phyloP scores from a whole-genome alignment of 345 rosid genomes.

The Carallia pectinifolia region DNA sequence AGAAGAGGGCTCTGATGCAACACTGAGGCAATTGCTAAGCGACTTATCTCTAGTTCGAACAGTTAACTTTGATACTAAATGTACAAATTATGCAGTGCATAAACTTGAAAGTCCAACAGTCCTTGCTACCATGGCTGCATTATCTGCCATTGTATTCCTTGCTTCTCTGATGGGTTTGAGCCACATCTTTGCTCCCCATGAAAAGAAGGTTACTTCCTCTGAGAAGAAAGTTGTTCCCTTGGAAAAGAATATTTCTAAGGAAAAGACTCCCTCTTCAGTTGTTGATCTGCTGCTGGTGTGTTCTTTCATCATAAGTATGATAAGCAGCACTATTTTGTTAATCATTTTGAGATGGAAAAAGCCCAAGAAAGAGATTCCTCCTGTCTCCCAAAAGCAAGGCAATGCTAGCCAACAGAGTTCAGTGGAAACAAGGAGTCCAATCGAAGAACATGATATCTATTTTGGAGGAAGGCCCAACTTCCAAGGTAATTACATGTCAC shows the following conservation, averaged over 20 bases:
- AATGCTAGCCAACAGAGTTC: constrained; percentile 24
- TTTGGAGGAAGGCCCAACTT: constrained; percentile 72
- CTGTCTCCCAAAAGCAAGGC: constrained; percentile 31
- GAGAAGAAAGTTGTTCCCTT: constrained; percentile 26
- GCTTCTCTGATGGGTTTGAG: constrained; percentile 49
- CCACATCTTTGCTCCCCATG: constrained; percentile 44
- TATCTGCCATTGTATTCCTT: constrained; percentile 45
- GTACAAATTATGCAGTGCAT: constrained; percentile 40
- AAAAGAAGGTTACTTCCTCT: constrained; percentile 34
- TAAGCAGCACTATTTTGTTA: constrained; percentile 39
- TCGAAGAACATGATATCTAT: constrained; percentile 56
- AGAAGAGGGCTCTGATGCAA: constrained; percentile 39
- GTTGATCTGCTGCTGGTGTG: constrained; percentile 54
- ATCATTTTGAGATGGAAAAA: constrained; percentile 54
- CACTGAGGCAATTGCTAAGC: constrained; percentile 42
- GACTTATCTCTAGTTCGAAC: constrained; percentile 41
- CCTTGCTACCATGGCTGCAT: constrained; percentile 44
- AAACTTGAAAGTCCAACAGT: constrained; percentile 46
- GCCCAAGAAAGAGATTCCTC: constrained; percentile 38
- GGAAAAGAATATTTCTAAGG: constrained; percentile 31
- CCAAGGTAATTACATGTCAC: constrained; percentile 43
- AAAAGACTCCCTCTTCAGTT: constrained; percentile 63
- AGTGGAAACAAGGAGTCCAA: constrained; percentile 19
- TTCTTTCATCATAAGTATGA: constrained; percentile 50
- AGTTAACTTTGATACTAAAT: constrained; percentile 40